Base-by-base conservation (phyloP, 2,329 filamentous ascomycete genomes). In the Penicillium olsonii region DNA sequence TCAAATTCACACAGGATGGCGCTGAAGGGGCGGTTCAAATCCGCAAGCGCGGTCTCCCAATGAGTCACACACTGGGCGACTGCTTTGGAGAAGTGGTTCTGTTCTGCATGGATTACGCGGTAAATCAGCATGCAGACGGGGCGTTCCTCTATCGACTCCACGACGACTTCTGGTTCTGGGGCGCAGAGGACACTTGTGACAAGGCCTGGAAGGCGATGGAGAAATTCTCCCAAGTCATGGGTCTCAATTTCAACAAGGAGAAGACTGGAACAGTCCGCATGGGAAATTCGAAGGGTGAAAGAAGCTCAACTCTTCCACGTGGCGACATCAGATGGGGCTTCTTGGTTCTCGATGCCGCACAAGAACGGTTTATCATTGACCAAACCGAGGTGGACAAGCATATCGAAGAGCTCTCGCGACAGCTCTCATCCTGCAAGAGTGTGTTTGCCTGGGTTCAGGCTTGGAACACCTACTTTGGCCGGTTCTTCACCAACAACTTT, bases 121-220 rank as follows among this genome's bases (percentile, higher is more conserved):
- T 87, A 47, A 87, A 86, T 48, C 77, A 81, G 50, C 68, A 71
- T 2, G 83, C 84, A 0, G 53, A 70, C 5, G 83, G 83, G 0
- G 69, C 71, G 2, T 71, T 76, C n/a, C 66, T 87, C 10, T 84
- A 84, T 63, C 80, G 85, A 11, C 72, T 86, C 31, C 78, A 85
- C 43, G 84, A 87, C 54, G 83, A 87, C 55, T 74, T 87, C 43
- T 87, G 84, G 84, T 83, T 87, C 62, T 87, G 84, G 83, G 77
- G 79, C 8, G 73, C 81, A 5, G 78, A 84, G 40, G 54, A 70
- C 3, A 73, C 70, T 2, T 80, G 79, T n/a, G 73, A 77, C 18
- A 73, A 76, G 37, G 84, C 81, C 0, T 89, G 85, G 85, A 62
- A 75, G 15, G 74, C 80, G 0, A 76, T 88, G 54, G 71, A 75